Percentiles rank a stretch among this genome's conserved stretches.
Conservation (phyloP, 176 grass and related monocot genomes). For the Eremochloa ophiuroides region DNA sequence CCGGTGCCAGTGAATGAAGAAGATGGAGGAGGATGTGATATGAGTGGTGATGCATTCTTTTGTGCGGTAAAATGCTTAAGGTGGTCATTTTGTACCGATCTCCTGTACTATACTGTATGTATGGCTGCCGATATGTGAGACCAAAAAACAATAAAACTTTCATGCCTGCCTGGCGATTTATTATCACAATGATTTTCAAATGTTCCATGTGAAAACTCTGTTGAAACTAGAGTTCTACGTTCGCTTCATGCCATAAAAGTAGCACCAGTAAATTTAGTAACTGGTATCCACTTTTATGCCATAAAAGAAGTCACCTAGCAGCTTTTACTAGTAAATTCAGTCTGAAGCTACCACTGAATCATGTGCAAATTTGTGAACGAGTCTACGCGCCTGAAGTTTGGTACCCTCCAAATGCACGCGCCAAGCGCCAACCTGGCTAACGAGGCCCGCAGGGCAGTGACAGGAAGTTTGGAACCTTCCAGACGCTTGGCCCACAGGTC, state of each 20-base stretch:
- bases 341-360: background rate
- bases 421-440: no score
- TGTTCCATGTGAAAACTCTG: background rate
- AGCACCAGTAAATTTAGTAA: background rate
- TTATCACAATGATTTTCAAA: background rate
- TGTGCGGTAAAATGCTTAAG: conserved; percentile 14
- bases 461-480: background rate
- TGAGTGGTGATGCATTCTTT: conserved; percentile 36
- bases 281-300: background rate
- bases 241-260: background rate
- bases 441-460: no score
- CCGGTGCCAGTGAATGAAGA: conserved; percentile 37
- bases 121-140: conserved; percentile 31
- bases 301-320: background rate
- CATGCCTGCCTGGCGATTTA: background rate
- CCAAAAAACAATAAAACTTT: conserved; percentile 38
- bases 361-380: background rate
- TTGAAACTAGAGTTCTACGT: background rate
- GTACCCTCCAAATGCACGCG: background rate
- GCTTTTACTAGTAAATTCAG: background rate
- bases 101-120: conserved; percentile 42
- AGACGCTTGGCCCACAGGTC: background rate
- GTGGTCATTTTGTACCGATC: conserved; percentile 39
- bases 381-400: background rate
- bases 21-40: background rate